phyloP scores from a whole-genome alignment of 352 stramenopile genomes.

The Phytophthora crassamura region DNA sequence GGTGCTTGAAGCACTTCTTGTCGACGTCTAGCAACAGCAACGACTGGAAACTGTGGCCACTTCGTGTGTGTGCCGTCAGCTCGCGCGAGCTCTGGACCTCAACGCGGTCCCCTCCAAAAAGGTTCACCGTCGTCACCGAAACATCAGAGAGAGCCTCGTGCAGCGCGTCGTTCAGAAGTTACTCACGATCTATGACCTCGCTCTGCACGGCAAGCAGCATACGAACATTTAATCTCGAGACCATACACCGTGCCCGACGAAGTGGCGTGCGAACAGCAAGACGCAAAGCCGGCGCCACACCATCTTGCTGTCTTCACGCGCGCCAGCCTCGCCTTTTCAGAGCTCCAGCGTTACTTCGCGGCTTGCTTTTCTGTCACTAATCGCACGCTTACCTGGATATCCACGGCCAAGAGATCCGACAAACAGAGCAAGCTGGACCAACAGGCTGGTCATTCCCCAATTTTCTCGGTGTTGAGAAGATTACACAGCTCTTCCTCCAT shows the following conservation, averaged over 20 bases:
- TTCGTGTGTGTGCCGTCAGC: not conserved
- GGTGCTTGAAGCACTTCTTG: not conserved
- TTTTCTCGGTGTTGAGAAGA: conserved; percentile 36
- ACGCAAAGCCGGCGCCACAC: not conserved
- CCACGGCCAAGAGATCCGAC: not conserved
- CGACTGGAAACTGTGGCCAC: not conserved
- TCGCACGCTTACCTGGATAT: conserved; percentile 6
- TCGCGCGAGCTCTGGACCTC: not conserved
- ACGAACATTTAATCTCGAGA: conserved; percentile 8
- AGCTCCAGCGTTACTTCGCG: not conserved
- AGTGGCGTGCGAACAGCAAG: conserved; percentile 20
- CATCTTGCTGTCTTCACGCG: not conserved
- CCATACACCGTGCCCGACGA: conserved; percentile 7
- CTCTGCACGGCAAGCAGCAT: conserved; percentile 5
- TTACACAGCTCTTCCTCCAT: conserved; percentile 31
- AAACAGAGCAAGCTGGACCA: not conserved
- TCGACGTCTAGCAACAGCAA: not conserved
- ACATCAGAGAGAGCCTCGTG: conserved; percentile 5
- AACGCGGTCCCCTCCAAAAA: conserved; percentile 1
- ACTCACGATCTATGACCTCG: not conserved
- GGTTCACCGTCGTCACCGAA: conserved; percentile 4
- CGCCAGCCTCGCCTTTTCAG: not conserved
- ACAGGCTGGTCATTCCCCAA: conserved; percentile 28
- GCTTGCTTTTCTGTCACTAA: conserved; percentile 2
- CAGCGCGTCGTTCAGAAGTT: conserved; percentile 4